Evolutionary conservation across 495 filamentous ascomycete genomes (phyloP).

Genomic region (Daldinia concentrica): DNA sequence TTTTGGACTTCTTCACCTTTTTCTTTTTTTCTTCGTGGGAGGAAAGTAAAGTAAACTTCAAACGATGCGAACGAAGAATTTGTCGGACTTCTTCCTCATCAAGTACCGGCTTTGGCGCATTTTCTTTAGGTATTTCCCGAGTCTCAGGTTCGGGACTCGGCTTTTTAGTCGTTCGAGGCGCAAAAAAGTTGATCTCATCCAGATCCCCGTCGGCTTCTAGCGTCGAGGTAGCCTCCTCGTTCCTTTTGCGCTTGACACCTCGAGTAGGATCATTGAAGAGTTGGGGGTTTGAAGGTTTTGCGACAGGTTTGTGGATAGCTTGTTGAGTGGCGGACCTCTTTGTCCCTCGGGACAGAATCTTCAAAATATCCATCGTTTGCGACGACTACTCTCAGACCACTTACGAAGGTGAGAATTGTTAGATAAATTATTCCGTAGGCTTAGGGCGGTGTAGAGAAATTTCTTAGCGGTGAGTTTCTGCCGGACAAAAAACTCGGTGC

Average conservation of each 20-base stretch:
- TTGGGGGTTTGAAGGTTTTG: slow-evolving; percentile 56
- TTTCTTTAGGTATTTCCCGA: slow-evolving; percentile 26
- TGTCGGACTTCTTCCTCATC: slow-evolving; percentile 74
- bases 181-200: slow-evolving; percentile 62
- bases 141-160: slow-evolving; percentile 24
- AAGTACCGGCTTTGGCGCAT: slow-evolving; percentile 48
- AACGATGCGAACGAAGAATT: slow-evolving; percentile 80
- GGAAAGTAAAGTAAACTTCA: slow-evolving; percentile 81
- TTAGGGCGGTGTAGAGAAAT: slow-evolving; percentile 38
- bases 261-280: slow-evolving; percentile 57
- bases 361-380: slow-evolving; percentile 69
- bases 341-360: slow-evolving; percentile 71
- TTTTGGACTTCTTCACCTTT: slow-evolving; percentile 50
- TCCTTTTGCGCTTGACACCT: slow-evolving; percentile 62
- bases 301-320: slow-evolving; percentile 42
- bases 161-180: slow-evolving; percentile 41
- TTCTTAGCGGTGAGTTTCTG: slow-evolving; percentile 37
- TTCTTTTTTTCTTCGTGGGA: slow-evolving; percentile 40
- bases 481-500: slow-evolving; percentile 27
- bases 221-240: slow-evolving; percentile 42
- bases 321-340: slow-evolving; percentile 53
- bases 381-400: slow-evolving; percentile 1
- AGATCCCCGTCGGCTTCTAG: slow-evolving; percentile 41
- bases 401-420: slow-evolving; percentile 10
- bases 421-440: slow-evolving; percentile 5